Conservation (phyloP, 2,329 filamentous ascomycete genomes). For the Chrysoporthe austroafricana region DNA sequence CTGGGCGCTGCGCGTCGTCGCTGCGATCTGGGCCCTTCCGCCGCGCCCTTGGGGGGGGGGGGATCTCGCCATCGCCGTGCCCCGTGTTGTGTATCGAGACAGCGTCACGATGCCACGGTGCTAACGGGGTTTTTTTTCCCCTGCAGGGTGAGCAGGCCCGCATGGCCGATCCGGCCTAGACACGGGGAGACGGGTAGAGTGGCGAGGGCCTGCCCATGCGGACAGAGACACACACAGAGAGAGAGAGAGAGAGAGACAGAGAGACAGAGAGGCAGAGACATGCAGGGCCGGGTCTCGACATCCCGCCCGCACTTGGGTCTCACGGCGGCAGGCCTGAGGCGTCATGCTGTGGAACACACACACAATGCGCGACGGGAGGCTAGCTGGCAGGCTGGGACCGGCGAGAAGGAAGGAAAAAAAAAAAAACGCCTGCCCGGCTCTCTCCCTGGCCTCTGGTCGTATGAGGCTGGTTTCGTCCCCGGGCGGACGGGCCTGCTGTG, state of each 20-base stretch:
- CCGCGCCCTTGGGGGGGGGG: too few relatives aligned
- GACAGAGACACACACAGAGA: background rate
- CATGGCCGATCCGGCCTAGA: background rate
- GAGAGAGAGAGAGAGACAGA: background rate
- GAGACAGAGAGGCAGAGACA: background rate
- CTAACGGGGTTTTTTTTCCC: background rate
- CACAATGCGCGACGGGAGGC: background rate
- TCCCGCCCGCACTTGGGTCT: conserved; percentile 11
- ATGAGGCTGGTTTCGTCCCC: background rate
- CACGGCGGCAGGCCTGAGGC: conserved; percentile 22
- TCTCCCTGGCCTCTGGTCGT: background rate
- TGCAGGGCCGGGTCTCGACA: conserved; percentile 16
- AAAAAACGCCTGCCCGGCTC: too few relatives aligned
- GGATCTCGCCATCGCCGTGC: too few relatives aligned
- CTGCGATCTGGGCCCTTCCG: too few relatives aligned
- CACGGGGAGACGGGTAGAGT: background rate
- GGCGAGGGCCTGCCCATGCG: too few relatives aligned
- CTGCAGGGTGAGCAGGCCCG: background rate
- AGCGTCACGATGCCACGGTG: background rate
- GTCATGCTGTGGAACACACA: conserved; percentile 20
- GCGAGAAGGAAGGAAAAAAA: too few relatives aligned
- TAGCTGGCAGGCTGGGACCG: too few relatives aligned
- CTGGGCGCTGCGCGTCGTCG: too few relatives aligned
- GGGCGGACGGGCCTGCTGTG: background rate
- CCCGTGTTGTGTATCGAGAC: background rate